Conservation (phyloP, 2,329 filamentous ascomycete species). For the Rutstroemia sp. region DNA sequence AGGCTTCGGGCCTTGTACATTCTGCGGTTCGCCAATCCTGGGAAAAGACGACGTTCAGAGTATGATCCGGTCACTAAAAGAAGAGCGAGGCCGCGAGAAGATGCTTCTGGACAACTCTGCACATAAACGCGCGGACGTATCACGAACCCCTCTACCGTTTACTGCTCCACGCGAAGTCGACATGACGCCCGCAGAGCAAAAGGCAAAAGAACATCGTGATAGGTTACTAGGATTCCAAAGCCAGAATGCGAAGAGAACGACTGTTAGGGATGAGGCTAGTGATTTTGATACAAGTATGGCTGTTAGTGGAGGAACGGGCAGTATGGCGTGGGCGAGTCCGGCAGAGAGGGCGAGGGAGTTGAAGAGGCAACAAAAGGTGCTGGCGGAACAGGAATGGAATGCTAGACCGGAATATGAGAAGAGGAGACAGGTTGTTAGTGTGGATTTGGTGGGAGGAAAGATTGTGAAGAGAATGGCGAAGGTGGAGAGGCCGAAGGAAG, state of each 20-base stretch:
- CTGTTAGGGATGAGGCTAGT: constrained; percentile 63
- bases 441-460: constrained; percentile 59
- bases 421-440: constrained; percentile 58
- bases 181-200: constrained; percentile 32
- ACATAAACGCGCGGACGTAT: constrained; percentile 59
- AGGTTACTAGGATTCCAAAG: constrained; percentile 59
- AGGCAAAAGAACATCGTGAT: constrained; percentile 59
- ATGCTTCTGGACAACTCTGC: constrained; percentile 72
- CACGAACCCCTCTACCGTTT: constrained; percentile 53
- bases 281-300: constrained; percentile 51
- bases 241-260: constrained; percentile 61
- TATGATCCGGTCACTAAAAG: constrained; percentile 77
- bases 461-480: constrained; percentile 34
- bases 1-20: constrained; percentile 89
- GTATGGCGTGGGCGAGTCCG: constrained; percentile 61
- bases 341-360: constrained; percentile 60
- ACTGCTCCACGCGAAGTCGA: constrained; percentile 35
- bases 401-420: constrained; percentile 65
- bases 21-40: constrained; percentile 71
- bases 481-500: constrained; percentile 20
- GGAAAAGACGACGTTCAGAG: constrained; percentile 66
- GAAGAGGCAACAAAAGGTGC: constrained; percentile 61
- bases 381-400: constrained; percentile 62
- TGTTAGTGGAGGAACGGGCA: constrained; percentile 32
- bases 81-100: constrained; percentile 80